Evolutionary conservation across 169 alveolate species (phyloP).

Genomic region (Plasmodium cynomolgi): DNA sequence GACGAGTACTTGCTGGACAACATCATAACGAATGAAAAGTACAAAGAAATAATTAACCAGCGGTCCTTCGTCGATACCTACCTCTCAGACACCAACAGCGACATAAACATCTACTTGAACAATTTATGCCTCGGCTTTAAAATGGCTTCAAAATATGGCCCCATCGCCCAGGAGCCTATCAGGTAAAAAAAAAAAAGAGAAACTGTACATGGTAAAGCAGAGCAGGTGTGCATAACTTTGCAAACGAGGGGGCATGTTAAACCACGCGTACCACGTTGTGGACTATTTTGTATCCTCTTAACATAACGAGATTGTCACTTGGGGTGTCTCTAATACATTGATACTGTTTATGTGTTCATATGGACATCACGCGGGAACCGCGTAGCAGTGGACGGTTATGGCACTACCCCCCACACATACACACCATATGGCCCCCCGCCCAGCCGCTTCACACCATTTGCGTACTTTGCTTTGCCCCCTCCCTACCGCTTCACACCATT

Average conservation of each 20-base stretch:
- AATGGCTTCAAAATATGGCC: conserved; percentile 94
- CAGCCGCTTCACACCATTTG: background rate
- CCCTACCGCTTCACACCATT: background rate
- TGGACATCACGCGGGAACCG: background rate
- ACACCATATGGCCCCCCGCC: background rate
- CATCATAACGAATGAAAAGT: conserved; percentile 65
- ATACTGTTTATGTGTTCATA: background rate
- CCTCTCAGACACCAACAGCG: conserved; percentile 69
- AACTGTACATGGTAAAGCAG: conserved; percentile 74
- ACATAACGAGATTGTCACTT: background rate
- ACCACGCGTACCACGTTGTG: background rate
- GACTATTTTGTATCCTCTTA: background rate
- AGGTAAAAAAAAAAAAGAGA: conserved; percentile 82
- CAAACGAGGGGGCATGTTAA: background rate
- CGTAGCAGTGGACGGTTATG: background rate
- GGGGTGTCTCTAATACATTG: background rate
- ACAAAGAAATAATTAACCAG: conserved; percentile 42
- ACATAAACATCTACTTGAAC: conserved; percentile 66
- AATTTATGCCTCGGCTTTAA: conserved; percentile 90
- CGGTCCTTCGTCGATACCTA: conserved; percentile 61
- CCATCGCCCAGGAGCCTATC: conserved; percentile 95
- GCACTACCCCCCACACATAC: background rate
- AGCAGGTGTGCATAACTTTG: background rate
- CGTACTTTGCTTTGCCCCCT: background rate
- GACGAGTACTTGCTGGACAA: conserved; percentile 24